Percentiles rank a stretch among this genome's conserved stretches.
Conservation (phyloP, 23 red algal genomes). For the Cyanidium caldarium region DNA sequence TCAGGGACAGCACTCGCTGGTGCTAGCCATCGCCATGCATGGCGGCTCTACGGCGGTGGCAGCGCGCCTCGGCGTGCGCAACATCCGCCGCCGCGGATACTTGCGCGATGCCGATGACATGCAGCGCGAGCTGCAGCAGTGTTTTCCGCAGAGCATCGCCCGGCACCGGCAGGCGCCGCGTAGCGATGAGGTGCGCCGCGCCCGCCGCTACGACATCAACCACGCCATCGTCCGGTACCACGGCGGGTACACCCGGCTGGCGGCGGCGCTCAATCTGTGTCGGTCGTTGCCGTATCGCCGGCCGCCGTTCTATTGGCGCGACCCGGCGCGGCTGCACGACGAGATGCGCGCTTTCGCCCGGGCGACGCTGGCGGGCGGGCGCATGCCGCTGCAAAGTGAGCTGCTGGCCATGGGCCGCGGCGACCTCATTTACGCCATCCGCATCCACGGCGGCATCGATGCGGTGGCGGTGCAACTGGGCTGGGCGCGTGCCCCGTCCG, state of each 20-base stretch:
- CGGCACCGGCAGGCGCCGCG: background rate
- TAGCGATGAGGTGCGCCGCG: background rate
- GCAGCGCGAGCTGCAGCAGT: background rate
- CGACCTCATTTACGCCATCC: constrained; percentile 61
- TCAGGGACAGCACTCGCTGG: constrained; percentile 15
- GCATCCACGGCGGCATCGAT: constrained; percentile 34
- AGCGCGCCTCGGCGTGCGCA: background rate
- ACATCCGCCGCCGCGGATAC: background rate
- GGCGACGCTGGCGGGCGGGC: background rate
- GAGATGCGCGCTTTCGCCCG: constrained; percentile 30
- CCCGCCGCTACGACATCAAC: background rate
- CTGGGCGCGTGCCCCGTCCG: background rate
- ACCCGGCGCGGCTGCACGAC: constrained; percentile 17
- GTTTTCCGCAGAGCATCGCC: background rate
- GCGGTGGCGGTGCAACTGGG: constrained; percentile 14
- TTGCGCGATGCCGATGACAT: background rate
- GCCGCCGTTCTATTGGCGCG: constrained; percentile 21
- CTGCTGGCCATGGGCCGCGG: constrained; percentile 20
- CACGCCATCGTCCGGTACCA: background rate
- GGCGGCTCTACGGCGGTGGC: constrained; percentile 31
- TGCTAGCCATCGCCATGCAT: constrained; percentile 31
- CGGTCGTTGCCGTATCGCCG: background rate
- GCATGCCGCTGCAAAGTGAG: constrained; percentile 36
- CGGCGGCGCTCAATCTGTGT: background rate
- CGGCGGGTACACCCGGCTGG: background rate